These are phyloP conservation scores for Pneumocystis canis DNA, from an alignment of 1,139 yeast species.

Conservation along the genomic window DNA sequence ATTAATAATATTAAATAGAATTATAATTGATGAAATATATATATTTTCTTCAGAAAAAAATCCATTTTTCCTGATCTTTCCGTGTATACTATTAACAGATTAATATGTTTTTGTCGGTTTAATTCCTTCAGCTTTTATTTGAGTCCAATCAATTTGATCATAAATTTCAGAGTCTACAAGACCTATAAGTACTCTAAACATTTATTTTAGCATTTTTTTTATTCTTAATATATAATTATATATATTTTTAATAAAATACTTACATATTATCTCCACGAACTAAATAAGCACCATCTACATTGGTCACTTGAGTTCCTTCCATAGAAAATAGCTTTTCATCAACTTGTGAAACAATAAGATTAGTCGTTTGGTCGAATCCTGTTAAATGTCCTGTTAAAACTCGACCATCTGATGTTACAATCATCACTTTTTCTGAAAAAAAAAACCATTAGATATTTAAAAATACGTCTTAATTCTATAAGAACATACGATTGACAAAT, in stretches of 20 bases:
- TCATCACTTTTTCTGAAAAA: slow-evolving; percentile 39
- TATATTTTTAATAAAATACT: slow-evolving; percentile 48
- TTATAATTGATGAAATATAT: not conserved
- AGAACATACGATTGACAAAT: not conserved
- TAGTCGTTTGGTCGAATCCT: slow-evolving; percentile 73
- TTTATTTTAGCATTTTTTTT: slow-evolving; percentile 21
- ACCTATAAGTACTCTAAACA: not conserved
- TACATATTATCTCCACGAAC: slow-evolving; percentile 76
- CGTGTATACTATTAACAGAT: slow-evolving; percentile 1
- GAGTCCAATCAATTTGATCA: slow-evolving; percentile 1
- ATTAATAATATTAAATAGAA: not conserved
- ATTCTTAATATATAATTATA: slow-evolving; percentile 30
- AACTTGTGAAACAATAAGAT: slow-evolving; percentile 50
- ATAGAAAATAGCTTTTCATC: slow-evolving; percentile 34
- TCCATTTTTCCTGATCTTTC: not conserved
- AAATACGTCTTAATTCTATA: not conserved
- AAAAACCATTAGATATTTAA: no score
- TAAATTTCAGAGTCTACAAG: not conserved
- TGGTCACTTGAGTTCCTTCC: slow-evolving; percentile 38
- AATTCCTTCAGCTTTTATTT: slow-evolving; percentile 12
- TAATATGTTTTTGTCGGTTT: slow-evolving; percentile 8
- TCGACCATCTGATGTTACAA: slow-evolving; percentile 75
- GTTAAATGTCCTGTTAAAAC: slow-evolving; percentile 51
- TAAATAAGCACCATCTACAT: slow-evolving; percentile 44
- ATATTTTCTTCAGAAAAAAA: not conserved